Evolutionary conservation across 768 basidiomycete genomes (phyloP), one percentile per base, ranked within the genome.

Genomic region (Podaxis sp.): DNA sequence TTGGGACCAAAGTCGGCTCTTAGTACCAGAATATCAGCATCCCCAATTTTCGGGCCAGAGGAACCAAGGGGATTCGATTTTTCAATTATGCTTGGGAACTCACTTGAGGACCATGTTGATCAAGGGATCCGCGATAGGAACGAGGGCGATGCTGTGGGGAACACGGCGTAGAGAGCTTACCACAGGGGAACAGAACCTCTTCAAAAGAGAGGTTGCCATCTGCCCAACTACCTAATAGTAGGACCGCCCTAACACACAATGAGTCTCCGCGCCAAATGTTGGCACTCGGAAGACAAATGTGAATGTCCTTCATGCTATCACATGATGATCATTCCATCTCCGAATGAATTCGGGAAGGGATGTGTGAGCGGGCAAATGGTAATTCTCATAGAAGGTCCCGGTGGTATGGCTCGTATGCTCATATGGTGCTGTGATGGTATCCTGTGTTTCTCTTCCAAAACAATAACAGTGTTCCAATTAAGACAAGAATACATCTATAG

Each of bases 1-100:
- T 75, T 69, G 27, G 71, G 71, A 6, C 79, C 80, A 64, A 81
- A 80, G 68, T 80, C 77, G n/a, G 79, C 77, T 59, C 80, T 80
- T 55, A 24, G 29, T 37, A 25, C 17, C 27, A 47, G 33, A 27
- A 29, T 27, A 55, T 61, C 53, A 61, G 60, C 41, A 25, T 47
- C 8, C 27, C 38, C 8, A 17, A 54, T 11, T 25, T 17, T 19
- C 12, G 19, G 29, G n/a, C 13, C 24, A 29, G 29, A 61, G 51
- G 27, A 22, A 36, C 52, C 13, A 24, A 12, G 17, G 33, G 17
- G 17, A 62, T 27, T 54, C 37, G 12, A 50, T 55, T 55, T 43
- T 43, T 15, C 54, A 49, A 50, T 17, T 15, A 49, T 36, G 25
- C 46, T 53, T 52, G 55, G 22, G 55, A 38, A 62, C 61, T 62